Base-by-base conservation (phyloP, 805 yeast genomes). In the Naumovozyma baii region DNA sequence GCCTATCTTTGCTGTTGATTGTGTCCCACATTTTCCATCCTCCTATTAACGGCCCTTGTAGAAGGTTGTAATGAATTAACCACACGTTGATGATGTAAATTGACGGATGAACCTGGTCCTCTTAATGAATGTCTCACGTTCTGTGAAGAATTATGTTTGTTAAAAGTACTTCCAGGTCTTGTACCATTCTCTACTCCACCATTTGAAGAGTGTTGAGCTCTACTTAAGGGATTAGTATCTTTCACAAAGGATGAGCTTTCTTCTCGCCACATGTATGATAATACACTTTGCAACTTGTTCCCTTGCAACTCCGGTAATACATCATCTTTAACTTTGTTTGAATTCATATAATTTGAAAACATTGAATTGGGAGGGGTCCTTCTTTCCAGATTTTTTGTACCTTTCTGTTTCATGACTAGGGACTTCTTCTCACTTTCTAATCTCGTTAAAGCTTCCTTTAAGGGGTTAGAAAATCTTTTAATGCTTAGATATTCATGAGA, bases 401-500 rank as follows among this genome's bases (percentile, higher is more conserved):
- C 20, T 16, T 32, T 22, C 10, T 29, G 32, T 2, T n/a, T 26
- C 26, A 18, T 28, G 5, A 45, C 47, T 18, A 44, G 34, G 12
- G 17, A 38, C 20, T 37, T 45, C 26, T 45, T 44, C 12, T 40
- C 43, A 5, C 43, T 36, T 18, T 67, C 67, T 3, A 74, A 51
- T 44, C 92, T 63, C 33, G 70, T 67, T 22, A 84, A 57, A 2
- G 85, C 73, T 36, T 76, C 82, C 4, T 73, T 71, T 2, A 83
- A 62, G 1, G 95, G 94, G 47, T 84, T 84, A 31, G 66, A 63
- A 57, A 79, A 74, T 43, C 92, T 67, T 52, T 87, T 64, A 0
- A 82, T 78, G 47, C 74, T 80, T 33, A 78, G 64, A 47, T 78
- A 82, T 52, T 84, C 94, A 44, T 88, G 68, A 12, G 87, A 75